phyloP scores from a whole-genome alignment of 495 filamentous ascomycete genomes.

The Podospora didyma region DNA sequence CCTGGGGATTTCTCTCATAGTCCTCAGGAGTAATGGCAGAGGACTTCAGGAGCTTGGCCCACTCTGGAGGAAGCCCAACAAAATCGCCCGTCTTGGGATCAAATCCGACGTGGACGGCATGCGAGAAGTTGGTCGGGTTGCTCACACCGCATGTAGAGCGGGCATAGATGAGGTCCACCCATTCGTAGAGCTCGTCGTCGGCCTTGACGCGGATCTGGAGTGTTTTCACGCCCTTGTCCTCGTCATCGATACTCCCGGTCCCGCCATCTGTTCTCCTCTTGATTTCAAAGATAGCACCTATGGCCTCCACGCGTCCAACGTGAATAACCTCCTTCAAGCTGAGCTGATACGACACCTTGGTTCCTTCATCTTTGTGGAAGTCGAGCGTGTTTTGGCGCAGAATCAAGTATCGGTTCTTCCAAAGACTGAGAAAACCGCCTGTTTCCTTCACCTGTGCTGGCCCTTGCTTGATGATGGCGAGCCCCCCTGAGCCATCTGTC shows the following conservation, averaged over 20 bases:
- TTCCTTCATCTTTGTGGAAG: constrained; percentile 83
- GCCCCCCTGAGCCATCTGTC: constrained; percentile 57
- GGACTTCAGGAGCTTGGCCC: constrained; percentile 90
- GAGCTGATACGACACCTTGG: constrained; percentile 77
- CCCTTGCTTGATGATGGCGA: constrained; percentile 82
- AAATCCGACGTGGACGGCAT: constrained; percentile 95
- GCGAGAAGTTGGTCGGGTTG: constrained; percentile 95
- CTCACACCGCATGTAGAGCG: constrained; percentile 97
- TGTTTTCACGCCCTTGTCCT: constrained; percentile 74
- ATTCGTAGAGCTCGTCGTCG: constrained; percentile 95
- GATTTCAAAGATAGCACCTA: constrained; percentile 88
- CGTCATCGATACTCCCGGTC: constrained; percentile 54
- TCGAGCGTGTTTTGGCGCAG: constrained; percentile 84
- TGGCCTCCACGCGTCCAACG: constrained; percentile 78
- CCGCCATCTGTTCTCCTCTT: constrained; percentile 64
- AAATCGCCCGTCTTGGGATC: constrained; percentile 91
- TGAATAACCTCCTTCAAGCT: constrained; percentile 78
- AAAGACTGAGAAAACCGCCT: constrained; percentile 70
- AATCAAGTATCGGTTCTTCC: constrained; percentile 86
- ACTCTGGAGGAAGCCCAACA: constrained; percentile 87
- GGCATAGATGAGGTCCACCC: constrained; percentile 96
- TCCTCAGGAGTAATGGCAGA: constrained; percentile 98
- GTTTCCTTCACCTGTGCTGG: constrained; percentile 84
- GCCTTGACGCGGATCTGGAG: constrained; percentile 86
- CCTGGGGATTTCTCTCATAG: constrained; percentile 96